Conservation (phyloP, 208 protist species). For the Leishmania lainsoni region DNA sequence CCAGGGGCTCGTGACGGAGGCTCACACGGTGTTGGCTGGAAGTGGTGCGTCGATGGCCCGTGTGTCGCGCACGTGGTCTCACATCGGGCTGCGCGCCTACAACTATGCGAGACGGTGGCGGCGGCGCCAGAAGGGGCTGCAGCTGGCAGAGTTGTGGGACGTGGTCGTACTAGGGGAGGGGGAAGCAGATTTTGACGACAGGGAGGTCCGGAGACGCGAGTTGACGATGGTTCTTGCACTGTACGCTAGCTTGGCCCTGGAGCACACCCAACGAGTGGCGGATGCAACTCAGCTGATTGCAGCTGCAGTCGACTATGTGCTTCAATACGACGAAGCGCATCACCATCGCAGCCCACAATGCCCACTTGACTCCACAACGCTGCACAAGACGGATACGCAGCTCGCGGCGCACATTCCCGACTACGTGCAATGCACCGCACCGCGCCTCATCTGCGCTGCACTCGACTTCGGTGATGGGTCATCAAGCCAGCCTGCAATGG, state of each 20-base stretch:
- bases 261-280: neutral
- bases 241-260: slow-evolving; percentile 11
- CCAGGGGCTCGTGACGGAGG: slow-evolving; percentile 11
- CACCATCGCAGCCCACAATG: slow-evolving; percentile 6
- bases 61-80: slow-evolving; percentile 1
- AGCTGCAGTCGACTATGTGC: slow-evolving; percentile 16
- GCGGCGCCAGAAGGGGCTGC: neutral
- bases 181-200: neutral
- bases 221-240: slow-evolving; percentile 12
- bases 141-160: slow-evolving; percentile 19
- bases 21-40: slow-evolving; percentile 6
- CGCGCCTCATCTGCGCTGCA: slow-evolving; percentile 11
- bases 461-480: neutral
- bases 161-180: slow-evolving; percentile 10
- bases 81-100: slow-evolving; percentile 10
- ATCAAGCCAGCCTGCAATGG: neutral
- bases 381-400: slow-evolving; percentile 20
- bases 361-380: neutral
- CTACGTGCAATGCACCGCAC: slow-evolving; percentile 29
- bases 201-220: slow-evolving; percentile 20
- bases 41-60: neutral
- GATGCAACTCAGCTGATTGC: slow-evolving; percentile 7
- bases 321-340: slow-evolving; percentile 18
- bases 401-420: slow-evolving; percentile 10
- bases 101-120: slow-evolving; percentile 3